Base-by-base conservation (phyloP, 1,284 basidiomycete genomes). In the Omphalotus olearius region DNA sequence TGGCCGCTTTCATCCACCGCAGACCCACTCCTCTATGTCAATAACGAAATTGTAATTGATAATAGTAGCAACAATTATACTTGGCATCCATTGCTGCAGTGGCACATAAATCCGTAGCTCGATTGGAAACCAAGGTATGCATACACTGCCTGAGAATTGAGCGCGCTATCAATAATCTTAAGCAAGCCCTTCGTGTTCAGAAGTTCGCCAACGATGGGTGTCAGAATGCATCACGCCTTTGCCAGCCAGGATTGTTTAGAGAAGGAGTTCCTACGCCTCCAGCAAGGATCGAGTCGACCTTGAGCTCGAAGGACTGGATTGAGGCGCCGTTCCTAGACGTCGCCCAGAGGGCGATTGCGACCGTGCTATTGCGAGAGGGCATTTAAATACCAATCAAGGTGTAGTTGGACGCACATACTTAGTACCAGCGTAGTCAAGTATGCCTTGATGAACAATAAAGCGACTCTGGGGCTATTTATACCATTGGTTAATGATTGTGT, bases 291-390 rank as follows among this genome's bases (percentile, higher is more conserved):
- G 64, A 66, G 37, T 81, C 76, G n/a, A 78, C 56, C 0, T 66
- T 71, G n/a, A 82, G 62, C 43, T 67, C 58, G 41, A 81, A 51
- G 33, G 52, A 49, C 5, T 45, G 40, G 59, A 4, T 63, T 65
- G 2, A 75, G 63, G 47, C 50, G 73, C 71, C 69, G 77, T 44
- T 41, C 37, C 47, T 41, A 14, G 39, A 47, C 6, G 55, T 68
- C 1, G 69, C 71, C 79, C 80, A 82, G 0, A 82, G 62, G 0
- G 74, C 76, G 9, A 83, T 67, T 1, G 72, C 79, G 23, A 83
- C 68, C 2, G 80, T 82, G 56, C 80, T 82, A 23, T n/a, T 9
- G 9, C 49, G 9, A 13, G 26, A 26, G 35, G 33, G 20, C 23
- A 23, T 23, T 41, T 51, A 46, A 45, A 23, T 36, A 25, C 28